Conservation (phyloP, 495 filamentous ascomycete genomes). For the Tuber borchii region DNA sequence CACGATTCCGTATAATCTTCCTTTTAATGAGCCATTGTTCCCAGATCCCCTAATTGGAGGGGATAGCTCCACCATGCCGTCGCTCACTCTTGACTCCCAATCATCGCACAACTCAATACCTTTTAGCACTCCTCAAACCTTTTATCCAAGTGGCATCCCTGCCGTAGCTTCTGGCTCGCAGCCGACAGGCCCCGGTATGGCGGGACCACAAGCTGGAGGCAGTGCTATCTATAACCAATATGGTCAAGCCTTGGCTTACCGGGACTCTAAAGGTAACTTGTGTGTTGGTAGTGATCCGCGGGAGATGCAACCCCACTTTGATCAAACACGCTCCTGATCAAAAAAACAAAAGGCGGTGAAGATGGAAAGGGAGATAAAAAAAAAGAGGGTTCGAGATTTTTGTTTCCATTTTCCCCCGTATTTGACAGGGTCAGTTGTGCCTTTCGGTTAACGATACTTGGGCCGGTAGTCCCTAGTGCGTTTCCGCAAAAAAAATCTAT, state of each 20-base stretch:
- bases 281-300: background rate
- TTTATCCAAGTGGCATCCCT: background rate
- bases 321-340: background rate
- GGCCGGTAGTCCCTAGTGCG: background rate
- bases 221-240: background rate
- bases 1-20: background rate
- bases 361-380: background rate
- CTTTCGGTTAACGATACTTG: background rate
- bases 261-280: background rate
- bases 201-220: background rate
- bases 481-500: background rate
- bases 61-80: background rate
- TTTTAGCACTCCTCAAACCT: no score
- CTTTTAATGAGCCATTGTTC: background rate
- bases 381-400: background rate
- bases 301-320: background rate
- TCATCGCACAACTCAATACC: background rate
- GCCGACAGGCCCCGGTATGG: background rate
- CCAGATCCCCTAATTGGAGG: background rate
- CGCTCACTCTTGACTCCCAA: background rate
- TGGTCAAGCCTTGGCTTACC: background rate
- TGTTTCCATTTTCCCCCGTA: background rate
- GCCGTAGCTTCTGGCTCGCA: background rate
- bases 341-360: background rate
- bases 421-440: background rate